Conservation (phyloP, 331 rosid genomes). For the Erythrophleum ivorense region DNA sequence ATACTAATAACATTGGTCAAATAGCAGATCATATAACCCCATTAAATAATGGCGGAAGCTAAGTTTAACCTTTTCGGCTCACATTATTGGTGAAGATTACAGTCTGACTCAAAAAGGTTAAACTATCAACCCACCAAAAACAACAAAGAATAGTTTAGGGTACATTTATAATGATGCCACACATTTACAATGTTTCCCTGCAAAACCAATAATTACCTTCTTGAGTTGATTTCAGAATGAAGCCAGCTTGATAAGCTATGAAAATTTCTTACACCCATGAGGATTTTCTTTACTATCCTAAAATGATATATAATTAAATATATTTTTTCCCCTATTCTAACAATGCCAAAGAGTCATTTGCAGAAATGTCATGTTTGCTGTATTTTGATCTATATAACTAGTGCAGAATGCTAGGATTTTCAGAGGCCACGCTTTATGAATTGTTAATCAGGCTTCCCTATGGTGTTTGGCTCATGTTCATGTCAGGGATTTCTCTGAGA, state of each 20-base stretch:
- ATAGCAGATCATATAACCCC: not conserved
- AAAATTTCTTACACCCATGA: constrained; percentile 5
- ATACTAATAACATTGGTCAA: not conserved
- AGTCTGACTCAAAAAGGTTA: not conserved
- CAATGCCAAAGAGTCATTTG: constrained; percentile 1
- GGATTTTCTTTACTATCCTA: not conserved
- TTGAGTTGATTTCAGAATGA: not conserved
- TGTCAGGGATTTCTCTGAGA: constrained; percentile 2
- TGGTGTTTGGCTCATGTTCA: not conserved
- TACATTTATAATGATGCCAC: not conserved
- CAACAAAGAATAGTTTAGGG: not conserved
- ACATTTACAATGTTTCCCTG: not conserved
- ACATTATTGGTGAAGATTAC: not conserved
- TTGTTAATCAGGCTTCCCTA: not conserved
- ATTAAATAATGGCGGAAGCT: constrained; percentile 27
- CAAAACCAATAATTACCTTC: not conserved
- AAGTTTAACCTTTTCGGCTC: constrained; percentile 15
- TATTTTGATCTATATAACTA: not conserved
- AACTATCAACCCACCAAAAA: not conserved
- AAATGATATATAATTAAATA: not conserved
- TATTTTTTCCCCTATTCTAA: not conserved
- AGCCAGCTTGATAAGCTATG: not conserved
- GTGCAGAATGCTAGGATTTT: not conserved
- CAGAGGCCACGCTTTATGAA: constrained; percentile 13
- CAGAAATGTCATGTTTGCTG: not conserved